Evolutionary conservation across 2,329 filamentous ascomycete species (phyloP).

Genomic region (Alternaria brassicae): DNA sequence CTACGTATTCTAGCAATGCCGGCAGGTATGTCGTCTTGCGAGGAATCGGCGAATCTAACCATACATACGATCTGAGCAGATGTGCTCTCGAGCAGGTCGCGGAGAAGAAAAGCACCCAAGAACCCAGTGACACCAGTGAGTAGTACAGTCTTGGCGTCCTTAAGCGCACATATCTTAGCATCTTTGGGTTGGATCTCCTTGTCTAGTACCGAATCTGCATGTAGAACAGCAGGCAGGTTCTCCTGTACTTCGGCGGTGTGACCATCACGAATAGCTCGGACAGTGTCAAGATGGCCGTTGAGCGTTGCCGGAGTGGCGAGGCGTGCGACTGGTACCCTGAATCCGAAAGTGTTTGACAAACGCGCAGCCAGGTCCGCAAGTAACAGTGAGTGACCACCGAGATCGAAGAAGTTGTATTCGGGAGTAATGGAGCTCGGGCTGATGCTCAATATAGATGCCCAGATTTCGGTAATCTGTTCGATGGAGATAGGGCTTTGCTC

Average conservation of each 20-base stretch:
- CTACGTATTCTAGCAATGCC: conserved; percentile 76
- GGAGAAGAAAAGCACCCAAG: conserved; percentile 76
- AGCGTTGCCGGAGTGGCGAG: conserved; percentile 76
- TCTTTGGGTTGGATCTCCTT: conserved; percentile 69
- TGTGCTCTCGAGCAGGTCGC: conserved; percentile 71
- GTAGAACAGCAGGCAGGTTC: conserved; percentile 73
- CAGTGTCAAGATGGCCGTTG: conserved; percentile 73
- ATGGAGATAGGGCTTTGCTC: conserved; percentile 70
- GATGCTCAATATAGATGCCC: conserved; percentile 74
- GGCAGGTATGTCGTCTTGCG: conserved; percentile 67
- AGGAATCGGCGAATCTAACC: conserved; percentile 74
- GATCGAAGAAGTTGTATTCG: conserved; percentile 80
- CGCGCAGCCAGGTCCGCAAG: conserved; percentile 79
- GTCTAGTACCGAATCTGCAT: conserved; percentile 70
- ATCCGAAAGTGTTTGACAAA: conserved; percentile 73
- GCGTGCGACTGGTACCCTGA: conserved; percentile 73
- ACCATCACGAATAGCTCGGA: conserved; percentile 74
- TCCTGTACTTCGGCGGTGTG: conserved; percentile 77
- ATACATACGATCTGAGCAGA: conserved; percentile 74
- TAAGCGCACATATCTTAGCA: conserved; percentile 64
- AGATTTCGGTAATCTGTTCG: conserved; percentile 72
- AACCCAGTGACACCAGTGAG: conserved; percentile 80
- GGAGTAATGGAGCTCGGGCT: conserved; percentile 67
- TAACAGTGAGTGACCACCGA: conserved; percentile 79
- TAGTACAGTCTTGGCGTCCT: conserved; percentile 72